Evolutionary conservation across 2,329 filamentous ascomycete species (phyloP), one percentile per base, ranked within the genome.

Genomic region (Arthrobotrys pseudoclavata): DNA sequence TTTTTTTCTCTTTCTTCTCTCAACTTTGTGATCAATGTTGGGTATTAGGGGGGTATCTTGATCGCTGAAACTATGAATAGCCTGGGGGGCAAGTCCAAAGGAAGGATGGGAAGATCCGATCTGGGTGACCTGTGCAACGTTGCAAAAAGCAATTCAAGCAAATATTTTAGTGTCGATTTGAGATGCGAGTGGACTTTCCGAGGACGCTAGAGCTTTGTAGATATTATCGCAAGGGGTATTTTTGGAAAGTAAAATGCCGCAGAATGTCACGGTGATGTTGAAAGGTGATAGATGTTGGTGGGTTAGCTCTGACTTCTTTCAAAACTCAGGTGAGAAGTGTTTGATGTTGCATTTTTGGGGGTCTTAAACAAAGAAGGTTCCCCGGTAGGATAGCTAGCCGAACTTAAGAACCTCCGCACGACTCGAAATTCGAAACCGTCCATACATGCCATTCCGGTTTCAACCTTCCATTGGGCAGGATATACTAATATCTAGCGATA

Each of bases 21-120:
- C n/a, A 66, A 72, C 60, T 71, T 71, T 71, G 61, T 66, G 61
- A 47, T 60, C 48, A 34, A 67, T 24, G 52, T 60, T 55, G 24
- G 34, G 48, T 13, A 20, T 31, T 67, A 15, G 48, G 24, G 12
- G 34, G 29, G 20, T 3, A 12, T 60, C 31, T 42, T 42, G 34
- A 42, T 42, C 3, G 34, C 34, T 60, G 34, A 42, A 42, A 24
- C 12, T 40, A 24, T 24, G 10, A 22, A 42, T 20, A 4, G 52
- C 18, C 55, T 40, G 31, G 34, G 53, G 45, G n/a, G 42, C 15
- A 24, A 24, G 20, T 7, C 34, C 12, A 26, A 42, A 20, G 31
- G 31, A 42, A 24, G 55, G 12, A 60, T n/a, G 20, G 12, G 18
- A 18, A 40, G 31, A 42, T 60, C 55, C 20, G 55, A 42, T 60